These are phyloP conservation scores for Ceratocystis cacaofunesta DNA, from an alignment of 2,329 filamentous ascomycete species.

Conservation along the genomic window DNA sequence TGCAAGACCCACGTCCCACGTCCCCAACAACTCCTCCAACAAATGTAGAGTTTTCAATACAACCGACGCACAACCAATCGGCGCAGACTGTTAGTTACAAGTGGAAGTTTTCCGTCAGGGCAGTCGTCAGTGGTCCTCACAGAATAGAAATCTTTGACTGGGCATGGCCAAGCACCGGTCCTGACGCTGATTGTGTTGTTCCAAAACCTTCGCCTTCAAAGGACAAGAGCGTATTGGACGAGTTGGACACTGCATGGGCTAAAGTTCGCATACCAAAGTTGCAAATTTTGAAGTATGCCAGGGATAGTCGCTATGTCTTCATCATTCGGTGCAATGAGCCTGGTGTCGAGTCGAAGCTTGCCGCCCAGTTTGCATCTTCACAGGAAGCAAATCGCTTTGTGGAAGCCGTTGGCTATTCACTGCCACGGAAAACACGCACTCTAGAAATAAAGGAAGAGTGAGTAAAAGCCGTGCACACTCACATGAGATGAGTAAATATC, in stretches of 20 bases:
- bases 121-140: constrained; percentile 10
- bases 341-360: constrained; percentile 1
- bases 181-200: neutral
- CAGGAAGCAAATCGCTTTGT: constrained; percentile 2
- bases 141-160: constrained; percentile 11
- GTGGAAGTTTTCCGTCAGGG: neutral
- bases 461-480: neutral
- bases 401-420: neutral
- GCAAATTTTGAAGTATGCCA: neutral
- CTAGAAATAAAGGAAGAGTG: neutral
- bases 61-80: neutral
- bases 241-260: neutral
- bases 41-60: neutral
- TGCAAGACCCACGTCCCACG: neutral
- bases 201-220: neutral
- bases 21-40: neutral
- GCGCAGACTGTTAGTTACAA: neutral
- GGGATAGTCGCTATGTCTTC: neutral
- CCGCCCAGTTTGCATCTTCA: neutral
- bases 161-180: neutral
- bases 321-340: neutral
- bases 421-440: neutral
- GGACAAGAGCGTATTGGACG: neutral
- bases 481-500: neutral
- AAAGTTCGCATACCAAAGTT: neutral